A percentile compares a stretch with the other conserved stretches of the same genome.
These are phyloP conservation scores for Porosira glacialis DNA, from an alignment of 352 stramenopile genomes.

Conservation along the genomic window DNA sequence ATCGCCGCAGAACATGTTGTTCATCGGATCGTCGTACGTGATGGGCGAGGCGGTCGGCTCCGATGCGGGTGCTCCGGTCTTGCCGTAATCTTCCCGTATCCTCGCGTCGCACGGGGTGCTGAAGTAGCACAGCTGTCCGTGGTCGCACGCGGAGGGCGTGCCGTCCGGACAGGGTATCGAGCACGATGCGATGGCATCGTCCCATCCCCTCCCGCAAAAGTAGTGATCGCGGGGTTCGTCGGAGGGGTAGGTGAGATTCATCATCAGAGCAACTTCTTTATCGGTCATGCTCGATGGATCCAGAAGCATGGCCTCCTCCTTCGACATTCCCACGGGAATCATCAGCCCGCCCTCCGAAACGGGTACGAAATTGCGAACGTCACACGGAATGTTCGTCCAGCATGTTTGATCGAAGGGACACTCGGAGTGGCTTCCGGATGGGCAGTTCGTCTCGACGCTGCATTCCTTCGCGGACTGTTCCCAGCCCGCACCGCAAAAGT, in stretches of 20 bases:
- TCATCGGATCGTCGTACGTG: conserved; percentile 43
- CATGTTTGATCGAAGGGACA: conserved; percentile 54
- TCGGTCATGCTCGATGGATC: conserved; percentile 30
- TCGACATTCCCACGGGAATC: conserved; percentile 40
- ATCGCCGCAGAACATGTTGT: conserved; percentile 61
- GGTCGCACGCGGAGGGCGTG: conserved; percentile 68
- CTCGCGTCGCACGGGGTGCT: conserved; percentile 76
- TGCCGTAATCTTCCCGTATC: conserved; percentile 35
- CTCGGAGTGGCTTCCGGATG: conserved; percentile 43
- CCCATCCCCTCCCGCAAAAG: conserved; percentile 78
- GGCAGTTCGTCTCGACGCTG: conserved; percentile 45
- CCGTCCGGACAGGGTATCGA: conserved; percentile 64
- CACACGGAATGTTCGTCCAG: conserved; percentile 57
- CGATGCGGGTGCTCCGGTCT: conserved; percentile 35
- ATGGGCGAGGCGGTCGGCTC: conserved; percentile 45
- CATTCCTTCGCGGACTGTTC: conserved; percentile 50
- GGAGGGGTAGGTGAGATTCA: conserved; percentile 42
- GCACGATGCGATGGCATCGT: conserved; percentile 69
- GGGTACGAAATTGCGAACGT: conserved; percentile 40
- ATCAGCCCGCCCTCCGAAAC: conserved; percentile 32
- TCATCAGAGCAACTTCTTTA: conserved; percentile 26
- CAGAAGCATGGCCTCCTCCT: conserved; percentile 32
- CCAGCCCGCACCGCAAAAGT: conserved; percentile 56
- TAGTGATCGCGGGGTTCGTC: conserved; percentile 68
- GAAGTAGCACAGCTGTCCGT: conserved; percentile 73